Percentiles rank a stretch among this genome's conserved stretches.
Conservation (phyloP, 176 grass and related monocot species). For the Bromus sterilis region DNA sequence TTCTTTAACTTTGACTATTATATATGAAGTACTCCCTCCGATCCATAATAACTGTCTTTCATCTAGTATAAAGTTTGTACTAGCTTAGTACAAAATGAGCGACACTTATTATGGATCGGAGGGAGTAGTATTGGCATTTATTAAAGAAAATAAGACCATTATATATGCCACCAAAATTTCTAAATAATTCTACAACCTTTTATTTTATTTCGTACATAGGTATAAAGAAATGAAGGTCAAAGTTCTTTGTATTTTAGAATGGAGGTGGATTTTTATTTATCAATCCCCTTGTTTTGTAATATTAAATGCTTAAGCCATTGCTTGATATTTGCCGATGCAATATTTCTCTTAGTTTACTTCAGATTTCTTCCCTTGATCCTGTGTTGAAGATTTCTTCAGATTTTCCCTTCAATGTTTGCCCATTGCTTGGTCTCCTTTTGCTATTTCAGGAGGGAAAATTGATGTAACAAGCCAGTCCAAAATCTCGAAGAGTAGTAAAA, state of each 20-base stretch:
- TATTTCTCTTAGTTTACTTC: background rate
- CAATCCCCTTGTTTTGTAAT: background rate
- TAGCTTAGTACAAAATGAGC: too few species aligned
- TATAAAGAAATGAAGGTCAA: background rate
- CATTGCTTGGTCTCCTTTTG: background rate
- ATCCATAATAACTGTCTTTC: too few species aligned
- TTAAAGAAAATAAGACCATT: background rate
- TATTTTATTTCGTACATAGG: background rate
- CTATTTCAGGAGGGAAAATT: slow-evolving; percentile 50
- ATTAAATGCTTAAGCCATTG: background rate
- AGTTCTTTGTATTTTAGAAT: background rate
- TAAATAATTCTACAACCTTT: background rate
- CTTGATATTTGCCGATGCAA: background rate
- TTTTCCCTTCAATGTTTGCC: too few species aligned
- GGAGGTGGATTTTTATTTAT: background rate
- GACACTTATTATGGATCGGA: too few species aligned
- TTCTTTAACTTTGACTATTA: background rate
- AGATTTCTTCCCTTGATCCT: background rate
- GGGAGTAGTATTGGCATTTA: too few species aligned
- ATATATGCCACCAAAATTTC: background rate
- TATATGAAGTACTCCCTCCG: too few species aligned
- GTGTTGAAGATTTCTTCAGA: slow-evolving; percentile 4
- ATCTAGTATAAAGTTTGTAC: too few species aligned
- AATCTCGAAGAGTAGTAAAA: slow-evolving; percentile 39
- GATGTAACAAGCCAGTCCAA: slow-evolving; percentile 46